These are phyloP conservation scores for Graphiopsis chlorocephala DNA, from an alignment of 2,329 filamentous ascomycete genomes.

Conservation along the genomic window DNA sequence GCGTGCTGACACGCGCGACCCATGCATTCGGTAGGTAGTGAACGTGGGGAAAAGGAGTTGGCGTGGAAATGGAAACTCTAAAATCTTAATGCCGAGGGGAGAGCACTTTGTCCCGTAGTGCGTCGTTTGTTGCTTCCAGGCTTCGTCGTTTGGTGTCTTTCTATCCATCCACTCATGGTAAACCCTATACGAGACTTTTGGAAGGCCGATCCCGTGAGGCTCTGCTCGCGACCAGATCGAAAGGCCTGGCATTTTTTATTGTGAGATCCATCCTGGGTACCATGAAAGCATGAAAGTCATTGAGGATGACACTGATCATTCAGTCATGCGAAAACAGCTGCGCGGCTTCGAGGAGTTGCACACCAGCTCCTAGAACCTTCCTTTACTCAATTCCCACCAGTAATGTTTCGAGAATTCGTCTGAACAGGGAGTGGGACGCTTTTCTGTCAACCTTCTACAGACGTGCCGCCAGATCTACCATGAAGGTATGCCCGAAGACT, in stretches of 20 bases:
- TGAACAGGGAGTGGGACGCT: too few species aligned
- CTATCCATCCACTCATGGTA: not conserved
- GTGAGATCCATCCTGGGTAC: not conserved
- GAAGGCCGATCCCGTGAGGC: not conserved
- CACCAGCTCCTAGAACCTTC: too few species aligned
- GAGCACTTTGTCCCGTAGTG: too few species aligned
- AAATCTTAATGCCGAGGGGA: not conserved
- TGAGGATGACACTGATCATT: too few species aligned
- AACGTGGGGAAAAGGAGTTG: not conserved
- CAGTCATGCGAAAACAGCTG: too few species aligned
- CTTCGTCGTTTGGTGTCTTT: not conserved
- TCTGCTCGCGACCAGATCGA: not conserved
- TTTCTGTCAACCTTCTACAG: too few species aligned
- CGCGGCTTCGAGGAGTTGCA: too few species aligned
- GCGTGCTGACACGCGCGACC: not conserved
- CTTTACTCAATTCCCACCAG: too few species aligned
- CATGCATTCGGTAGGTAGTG: not conserved
- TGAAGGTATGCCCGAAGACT: not conserved
- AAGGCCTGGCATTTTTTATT: not conserved
- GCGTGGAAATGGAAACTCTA: constrained; percentile 3
- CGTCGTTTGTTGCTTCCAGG: too few species aligned
- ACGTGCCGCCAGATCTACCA: not conserved
- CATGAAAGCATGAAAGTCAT: too few species aligned
- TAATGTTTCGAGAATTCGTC: too few species aligned
- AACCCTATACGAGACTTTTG: not conserved